Base-by-base conservation (phyloP, 73 alveolate genomes). In the Paraurostyla sp. region DNA sequence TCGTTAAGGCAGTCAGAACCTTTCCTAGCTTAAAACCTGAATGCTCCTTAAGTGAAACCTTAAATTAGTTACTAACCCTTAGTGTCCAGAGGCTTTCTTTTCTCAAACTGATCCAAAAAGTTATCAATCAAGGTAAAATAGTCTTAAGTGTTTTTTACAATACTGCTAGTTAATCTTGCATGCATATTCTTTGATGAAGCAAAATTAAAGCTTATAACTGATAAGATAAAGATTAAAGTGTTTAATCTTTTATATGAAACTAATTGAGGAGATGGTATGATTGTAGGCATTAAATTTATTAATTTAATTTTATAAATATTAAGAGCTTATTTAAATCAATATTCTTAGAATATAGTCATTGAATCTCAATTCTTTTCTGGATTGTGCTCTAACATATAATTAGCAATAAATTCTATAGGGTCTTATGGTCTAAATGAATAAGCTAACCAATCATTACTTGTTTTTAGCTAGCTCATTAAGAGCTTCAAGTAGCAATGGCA, bases 321-420 rank as follows among this genome's bases (percentile, higher is more conserved):
- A n/a, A n/a, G n/a, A n/a, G n/a, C n/a, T n/a, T n/a, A n/a, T n/a
- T n/a, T n/a, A n/a, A n/a, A n/a, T n/a, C n/a, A n/a, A n/a, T n/a
- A n/a, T n/a, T n/a, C n/a, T n/a, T n/a, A 60, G 49, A 16, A 60
- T 18, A 6, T 52, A 52, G 4, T 52, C 50, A 33, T 16, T 60
- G 50, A n/a, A 29, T 30, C 4, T 84, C 92, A 84, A 15, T 84
- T 0, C 45, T 93, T 93, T 76, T 94, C 96, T 75, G 94, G 94
- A 76, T 93, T 83, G 82, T 95, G 95, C 80, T 89, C 92, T 60
- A 95, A 60, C 88, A 95, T 57, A 83, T 93, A 95, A 32, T 93
- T 91, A 35, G 98, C 98, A 86, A 95, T 71, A 86, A 86, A 95
- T 93, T 95, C 96, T 45, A 95, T 93, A 11, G 98, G 98, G 58